These are phyloP conservation scores for Bruguiera gymnorhiza DNA, from an alignment of 345 rosid genomes.

Conservation along the genomic window DNA sequence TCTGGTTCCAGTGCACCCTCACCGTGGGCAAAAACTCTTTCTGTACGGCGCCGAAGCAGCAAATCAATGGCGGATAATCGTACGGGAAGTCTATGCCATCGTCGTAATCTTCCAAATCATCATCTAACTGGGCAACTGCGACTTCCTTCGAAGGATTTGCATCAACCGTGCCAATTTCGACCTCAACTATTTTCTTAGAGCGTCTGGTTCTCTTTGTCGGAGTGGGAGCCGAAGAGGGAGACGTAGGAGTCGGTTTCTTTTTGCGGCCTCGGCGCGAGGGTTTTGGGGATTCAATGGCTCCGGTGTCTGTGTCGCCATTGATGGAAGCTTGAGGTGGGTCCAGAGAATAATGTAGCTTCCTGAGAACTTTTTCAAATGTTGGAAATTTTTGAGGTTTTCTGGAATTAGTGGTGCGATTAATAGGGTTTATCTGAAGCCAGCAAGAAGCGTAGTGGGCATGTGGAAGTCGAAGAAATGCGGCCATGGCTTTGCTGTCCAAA, in stretches of 20 bases:
- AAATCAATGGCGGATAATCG: constrained; percentile 72
- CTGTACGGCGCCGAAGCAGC: constrained; percentile 85
- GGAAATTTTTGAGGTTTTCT: neutral
- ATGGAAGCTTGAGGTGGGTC: constrained; percentile 33
- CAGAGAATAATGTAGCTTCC: constrained; percentile 2
- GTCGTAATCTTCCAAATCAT: constrained; percentile 48
- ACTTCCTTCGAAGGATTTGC: constrained; percentile 11
- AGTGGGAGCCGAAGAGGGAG: constrained; percentile 24
- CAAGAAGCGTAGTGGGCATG: constrained; percentile 22
- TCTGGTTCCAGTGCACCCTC: constrained; percentile 65
- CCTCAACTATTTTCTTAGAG: constrained; percentile 16
- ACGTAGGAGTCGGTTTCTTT: constrained; percentile 35
- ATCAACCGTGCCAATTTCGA: constrained; percentile 18
- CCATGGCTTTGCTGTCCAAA: constrained; percentile 36
- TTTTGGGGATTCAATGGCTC: constrained; percentile 47
- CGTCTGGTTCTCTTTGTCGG: constrained; percentile 26
- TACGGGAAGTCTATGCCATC: constrained; percentile 73
- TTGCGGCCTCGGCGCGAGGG: constrained; percentile 62
- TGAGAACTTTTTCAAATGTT: neutral
- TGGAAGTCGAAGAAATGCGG: constrained; percentile 48
- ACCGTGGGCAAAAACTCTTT: constrained; percentile 85
- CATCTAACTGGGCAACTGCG: constrained; percentile 14
- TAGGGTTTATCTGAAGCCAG: constrained; percentile 21
- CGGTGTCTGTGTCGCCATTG: constrained; percentile 32
- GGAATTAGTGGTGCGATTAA: constrained; percentile 9